Evolutionary conservation across 495 filamentous ascomycete genomes (phyloP).

Genomic region (Halenospora varia): DNA sequence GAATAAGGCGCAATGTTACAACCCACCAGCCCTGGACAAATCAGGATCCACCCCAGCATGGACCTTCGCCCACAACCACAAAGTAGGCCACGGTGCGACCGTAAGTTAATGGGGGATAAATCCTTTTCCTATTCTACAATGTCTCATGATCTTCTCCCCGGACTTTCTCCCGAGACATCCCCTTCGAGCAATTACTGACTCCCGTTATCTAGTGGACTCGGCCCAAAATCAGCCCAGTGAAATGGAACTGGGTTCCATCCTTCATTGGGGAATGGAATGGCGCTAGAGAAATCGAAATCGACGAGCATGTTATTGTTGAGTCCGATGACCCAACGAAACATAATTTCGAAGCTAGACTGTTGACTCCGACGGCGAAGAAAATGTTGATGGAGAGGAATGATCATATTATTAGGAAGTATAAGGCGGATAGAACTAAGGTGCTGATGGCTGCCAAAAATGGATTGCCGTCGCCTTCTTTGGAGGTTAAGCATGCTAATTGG

Average conservation of each 20-base stretch:
- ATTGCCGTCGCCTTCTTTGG: not conserved
- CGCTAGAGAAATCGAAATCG: not conserved
- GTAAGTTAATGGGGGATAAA: not conserved
- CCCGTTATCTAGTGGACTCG: not conserved
- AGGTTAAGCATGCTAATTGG: not conserved
- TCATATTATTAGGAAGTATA: not conserved
- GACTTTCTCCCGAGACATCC: too few relatives aligned
- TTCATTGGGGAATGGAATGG: not conserved
- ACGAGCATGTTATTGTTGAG: conserved; percentile 6
- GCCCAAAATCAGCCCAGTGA: not conserved
- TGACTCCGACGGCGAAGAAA: not conserved
- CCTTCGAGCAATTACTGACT: too few relatives aligned
- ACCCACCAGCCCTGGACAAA: not conserved
- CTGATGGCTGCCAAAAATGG: not conserved
- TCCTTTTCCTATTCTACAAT: too few relatives aligned
- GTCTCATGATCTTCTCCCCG: too few relatives aligned
- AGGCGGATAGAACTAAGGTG: not conserved
- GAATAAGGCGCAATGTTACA: not conserved
- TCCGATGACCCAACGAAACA: not conserved
- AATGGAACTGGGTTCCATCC: not conserved
- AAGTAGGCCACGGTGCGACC: not conserved
- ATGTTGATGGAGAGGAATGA: not conserved
- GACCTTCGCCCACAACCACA: too few relatives aligned
- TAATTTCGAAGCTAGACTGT: conserved; percentile 4
- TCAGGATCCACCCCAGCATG: too few relatives aligned